Evolutionary conservation across 306 rosid species (phyloP).

Genomic region (Astragalus membranaceus): DNA sequence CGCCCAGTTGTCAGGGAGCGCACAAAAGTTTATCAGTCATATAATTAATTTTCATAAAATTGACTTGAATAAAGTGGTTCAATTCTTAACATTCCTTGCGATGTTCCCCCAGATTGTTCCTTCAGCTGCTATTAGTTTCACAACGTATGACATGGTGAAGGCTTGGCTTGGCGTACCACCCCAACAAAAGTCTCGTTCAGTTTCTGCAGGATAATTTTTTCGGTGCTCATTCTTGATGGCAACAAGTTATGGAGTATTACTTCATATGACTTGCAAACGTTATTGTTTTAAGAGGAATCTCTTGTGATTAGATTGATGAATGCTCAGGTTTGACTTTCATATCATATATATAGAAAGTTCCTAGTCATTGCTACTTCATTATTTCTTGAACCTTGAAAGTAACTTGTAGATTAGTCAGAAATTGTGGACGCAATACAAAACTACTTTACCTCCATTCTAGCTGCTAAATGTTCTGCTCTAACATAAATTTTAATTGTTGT

Average conservation of each 20-base stretch:
- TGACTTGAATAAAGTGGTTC: background rate
- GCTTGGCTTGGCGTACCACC: slow-evolving; percentile 69
- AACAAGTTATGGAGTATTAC: background rate
- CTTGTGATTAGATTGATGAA: background rate
- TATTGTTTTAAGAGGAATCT: slow-evolving; percentile 16
- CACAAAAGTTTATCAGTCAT: background rate
- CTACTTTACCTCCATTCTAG: background rate
- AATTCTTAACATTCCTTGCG: background rate
- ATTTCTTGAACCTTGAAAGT: background rate
- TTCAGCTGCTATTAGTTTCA: slow-evolving; percentile 86
- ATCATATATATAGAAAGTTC: background rate
- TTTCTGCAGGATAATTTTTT: slow-evolving; percentile 31
- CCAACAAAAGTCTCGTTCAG: slow-evolving; percentile 54
- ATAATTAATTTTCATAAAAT: background rate
- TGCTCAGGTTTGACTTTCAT: background rate
- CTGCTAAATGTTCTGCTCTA: background rate
- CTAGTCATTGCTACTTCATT: background rate
- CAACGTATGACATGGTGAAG: slow-evolving; percentile 77
- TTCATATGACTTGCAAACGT: background rate
- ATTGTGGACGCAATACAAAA: background rate
- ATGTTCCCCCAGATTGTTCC: slow-evolving; percentile 73
- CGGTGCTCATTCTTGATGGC: background rate
- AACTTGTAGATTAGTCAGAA: background rate
- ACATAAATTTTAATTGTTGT: background rate
- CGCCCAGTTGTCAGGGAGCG: background rate